Evolutionary conservation across 192 early-diverging fungal genomes (phyloP).

Genomic region (Jimgerdemannia lactiflua): DNA sequence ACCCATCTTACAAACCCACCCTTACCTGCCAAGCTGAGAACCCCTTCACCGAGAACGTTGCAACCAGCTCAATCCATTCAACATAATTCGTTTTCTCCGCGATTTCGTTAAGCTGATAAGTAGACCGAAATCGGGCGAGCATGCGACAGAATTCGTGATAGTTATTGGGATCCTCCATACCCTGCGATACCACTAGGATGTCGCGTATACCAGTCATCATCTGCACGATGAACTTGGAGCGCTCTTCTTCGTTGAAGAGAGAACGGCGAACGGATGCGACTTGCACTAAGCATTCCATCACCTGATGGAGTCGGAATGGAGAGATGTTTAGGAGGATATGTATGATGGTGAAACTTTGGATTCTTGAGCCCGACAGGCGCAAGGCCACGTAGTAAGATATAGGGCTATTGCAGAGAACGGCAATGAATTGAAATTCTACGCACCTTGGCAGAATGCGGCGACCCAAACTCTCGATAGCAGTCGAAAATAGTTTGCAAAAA

Average conservation of each 20-base stretch:
- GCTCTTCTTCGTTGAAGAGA: conserved; percentile 78
- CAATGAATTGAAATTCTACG: neutral
- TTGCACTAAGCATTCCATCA: conserved; percentile 79
- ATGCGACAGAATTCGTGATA: conserved; percentile 87
- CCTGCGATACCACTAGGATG: conserved; percentile 57
- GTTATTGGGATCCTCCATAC: conserved; percentile 72
- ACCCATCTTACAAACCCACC: neutral
- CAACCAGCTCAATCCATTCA: conserved; percentile 62
- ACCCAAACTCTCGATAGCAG: conserved; percentile 56
- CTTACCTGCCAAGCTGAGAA: conserved; percentile 63
- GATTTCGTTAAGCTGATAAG: conserved; percentile 81
- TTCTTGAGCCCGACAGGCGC: too few species aligned
- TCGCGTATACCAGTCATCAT: conserved; percentile 68
- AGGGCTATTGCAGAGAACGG: neutral
- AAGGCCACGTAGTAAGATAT: too few species aligned
- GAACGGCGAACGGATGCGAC: conserved; percentile 81
- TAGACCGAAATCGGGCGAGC: conserved; percentile 76
- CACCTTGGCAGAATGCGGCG: conserved; percentile 52
- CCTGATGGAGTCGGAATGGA: conserved; percentile 29
- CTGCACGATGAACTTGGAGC: conserved; percentile 61
- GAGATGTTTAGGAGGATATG: neutral
- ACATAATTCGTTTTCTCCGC: conserved; percentile 65
- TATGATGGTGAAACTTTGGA: neutral
- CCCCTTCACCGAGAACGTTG: conserved; percentile 61
- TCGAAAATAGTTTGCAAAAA: conserved; percentile 74